Conservation (phyloP, 208 protist species). For the Wallacemonas rigidus region DNA sequence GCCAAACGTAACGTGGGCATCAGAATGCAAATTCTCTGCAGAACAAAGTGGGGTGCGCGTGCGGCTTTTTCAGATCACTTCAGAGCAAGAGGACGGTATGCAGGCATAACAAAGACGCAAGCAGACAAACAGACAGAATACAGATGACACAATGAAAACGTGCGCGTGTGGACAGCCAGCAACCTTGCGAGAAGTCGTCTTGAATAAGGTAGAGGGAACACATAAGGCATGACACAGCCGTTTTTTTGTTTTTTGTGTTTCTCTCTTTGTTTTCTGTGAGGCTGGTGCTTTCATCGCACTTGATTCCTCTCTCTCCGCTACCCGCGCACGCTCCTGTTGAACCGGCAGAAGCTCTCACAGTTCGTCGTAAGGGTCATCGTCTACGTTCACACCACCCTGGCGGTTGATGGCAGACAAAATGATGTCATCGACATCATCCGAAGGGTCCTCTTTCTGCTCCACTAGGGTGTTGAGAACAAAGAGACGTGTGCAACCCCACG, state of each 20-base stretch:
- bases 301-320: too few species aligned
- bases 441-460: constrained; percentile 15
- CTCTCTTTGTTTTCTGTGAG: neutral
- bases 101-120: neutral
- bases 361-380: constrained; percentile 7
- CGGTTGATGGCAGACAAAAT: constrained; percentile 9
- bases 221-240: too few species aligned
- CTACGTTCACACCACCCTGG: constrained; percentile 1
- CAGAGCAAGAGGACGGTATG: constrained; percentile 11
- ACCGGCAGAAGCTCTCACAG: neutral
- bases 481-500: constrained; percentile 34
- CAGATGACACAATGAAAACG: neutral
- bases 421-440: constrained; percentile 14
- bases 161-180: too few species aligned
- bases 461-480: constrained; percentile 30
- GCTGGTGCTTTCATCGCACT: too few species aligned
- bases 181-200: too few species aligned
- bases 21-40: too few species aligned
- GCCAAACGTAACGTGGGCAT: too few species aligned
- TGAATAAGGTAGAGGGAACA: neutral
- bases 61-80: too few species aligned
- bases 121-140: neutral
- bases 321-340: too few species aligned
- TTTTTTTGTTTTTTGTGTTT: too few species aligned
- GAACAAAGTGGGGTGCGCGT: too few species aligned